A percentile compares a stretch with the other conserved stretches of the same genome.
Evolutionary conservation across 257 asterid genomes (phyloP).

Genomic region (Lycium barbarum): DNA sequence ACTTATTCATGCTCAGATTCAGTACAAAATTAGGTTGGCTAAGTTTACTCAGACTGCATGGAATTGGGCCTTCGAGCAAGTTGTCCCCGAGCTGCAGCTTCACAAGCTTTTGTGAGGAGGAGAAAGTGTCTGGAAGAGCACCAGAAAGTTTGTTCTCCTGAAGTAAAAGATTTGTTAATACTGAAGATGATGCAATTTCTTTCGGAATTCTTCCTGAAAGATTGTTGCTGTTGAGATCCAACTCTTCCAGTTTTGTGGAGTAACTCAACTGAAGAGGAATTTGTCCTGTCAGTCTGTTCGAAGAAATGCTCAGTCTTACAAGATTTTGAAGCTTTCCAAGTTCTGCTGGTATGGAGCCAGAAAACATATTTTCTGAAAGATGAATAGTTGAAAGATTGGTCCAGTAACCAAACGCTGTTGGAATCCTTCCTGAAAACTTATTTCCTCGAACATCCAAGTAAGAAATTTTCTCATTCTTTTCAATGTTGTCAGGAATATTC

Average conservation of each 20-base stretch:
- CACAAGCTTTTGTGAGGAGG: conserved; percentile 40
- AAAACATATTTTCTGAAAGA: conserved; percentile 52
- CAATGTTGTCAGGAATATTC: conserved; percentile 45
- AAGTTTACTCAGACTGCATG: conserved; percentile 50
- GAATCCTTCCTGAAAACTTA: conserved; percentile 49
- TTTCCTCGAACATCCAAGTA: conserved; percentile 47
- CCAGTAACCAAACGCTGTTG: conserved; percentile 51
- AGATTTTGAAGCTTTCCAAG: conserved; percentile 49
- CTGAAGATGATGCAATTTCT: conserved; percentile 42
- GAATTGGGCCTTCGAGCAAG: conserved; percentile 52
- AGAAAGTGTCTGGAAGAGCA: conserved; percentile 45
- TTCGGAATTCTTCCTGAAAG: conserved; percentile 49
- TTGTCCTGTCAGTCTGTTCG: conserved; percentile 52
- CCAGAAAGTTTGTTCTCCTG: conserved; percentile 49
- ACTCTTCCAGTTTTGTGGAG: conserved; percentile 39
- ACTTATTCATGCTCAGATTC: conserved; percentile 53
- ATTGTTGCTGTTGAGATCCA: conserved; percentile 50
- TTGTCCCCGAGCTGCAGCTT: conserved; percentile 57
- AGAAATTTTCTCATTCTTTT: conserved; percentile 42
- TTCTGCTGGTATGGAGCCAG: conserved; percentile 51
- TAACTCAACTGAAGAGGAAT: conserved; percentile 48
- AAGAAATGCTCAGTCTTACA: conserved; percentile 44
- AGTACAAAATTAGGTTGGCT: conserved; percentile 34
- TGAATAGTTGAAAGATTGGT: conserved; percentile 50
- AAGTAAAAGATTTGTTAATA: conserved; percentile 41